These are phyloP conservation scores for Ogataea nitratoaversa DNA, from an alignment of 805 yeast genomes.

Conservation along the genomic window DNA sequence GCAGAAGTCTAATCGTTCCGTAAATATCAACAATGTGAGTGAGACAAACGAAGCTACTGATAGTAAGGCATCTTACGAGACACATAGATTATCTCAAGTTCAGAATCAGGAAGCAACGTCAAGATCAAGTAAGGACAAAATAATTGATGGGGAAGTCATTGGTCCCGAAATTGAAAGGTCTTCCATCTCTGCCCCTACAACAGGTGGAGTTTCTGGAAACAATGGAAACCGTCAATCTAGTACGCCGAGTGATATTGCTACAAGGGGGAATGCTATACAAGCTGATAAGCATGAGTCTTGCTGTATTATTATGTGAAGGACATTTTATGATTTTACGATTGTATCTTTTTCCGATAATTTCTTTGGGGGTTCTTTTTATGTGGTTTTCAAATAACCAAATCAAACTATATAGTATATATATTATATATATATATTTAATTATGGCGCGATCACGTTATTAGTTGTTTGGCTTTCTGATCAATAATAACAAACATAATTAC, in stretches of 20 bases:
- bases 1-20: background rate
- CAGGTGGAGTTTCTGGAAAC: background rate
- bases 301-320: constrained; percentile 12
- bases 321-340: background rate
- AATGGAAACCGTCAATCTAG: background rate
- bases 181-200: background rate
- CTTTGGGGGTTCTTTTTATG: background rate
- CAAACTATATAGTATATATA: no score
- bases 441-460: no score
- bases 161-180: background rate
- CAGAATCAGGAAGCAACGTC: constrained; percentile 4
- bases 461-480: no score
- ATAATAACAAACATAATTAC: no score
- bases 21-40: constrained; percentile 1
- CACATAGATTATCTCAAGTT: constrained; percentile 1
- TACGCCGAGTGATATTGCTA: background rate
- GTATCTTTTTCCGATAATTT: background rate
- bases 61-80: background rate
- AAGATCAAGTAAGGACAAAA: constrained; percentile 5
- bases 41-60: background rate
- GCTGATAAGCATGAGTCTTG: constrained; percentile 7
- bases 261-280: background rate
- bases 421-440: no score
- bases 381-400: no score
- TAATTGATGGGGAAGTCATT: background rate